Base-by-base conservation (phyloP, 1,139 yeast genomes). In the Saccharomycopsis hybrid region DNA sequence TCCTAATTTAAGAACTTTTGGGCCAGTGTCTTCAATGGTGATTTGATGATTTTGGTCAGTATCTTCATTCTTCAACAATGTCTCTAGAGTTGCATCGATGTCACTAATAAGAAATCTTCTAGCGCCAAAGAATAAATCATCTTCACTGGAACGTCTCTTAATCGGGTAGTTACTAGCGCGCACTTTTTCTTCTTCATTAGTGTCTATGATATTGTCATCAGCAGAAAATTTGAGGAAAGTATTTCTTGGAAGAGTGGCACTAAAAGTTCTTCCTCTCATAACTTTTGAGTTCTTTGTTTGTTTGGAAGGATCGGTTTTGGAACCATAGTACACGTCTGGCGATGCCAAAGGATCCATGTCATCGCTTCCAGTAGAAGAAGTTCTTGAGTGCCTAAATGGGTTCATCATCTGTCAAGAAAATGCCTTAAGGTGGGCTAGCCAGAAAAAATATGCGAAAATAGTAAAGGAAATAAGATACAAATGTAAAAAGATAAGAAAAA, bases 1-100 rank as follows among this genome's bases (percentile, higher is more conserved):
- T 4, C 96, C 96, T 41, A 89, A 71, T 57, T 80, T 75, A 56
- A 88, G 70, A 13, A 85, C 94, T 62, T 89, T 89, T n/a, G 97
- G 96, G 0, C 97, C 97, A 2, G 80, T 76, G 64, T 89, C 97
- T 61, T 89, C 97, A 49, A 89, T 84, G 11, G 97, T 89, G 60
- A 90, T 90, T 65, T 90, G 97, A 64, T 69, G 81, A 65, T 90
- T 85, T 51, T 74, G 74, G 64, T 89, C 96, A 2, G 97, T 89
- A 63, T 90, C 97, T 64, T 90, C 97, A 56, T 76, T 80, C 33
- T 73, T 76, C 55, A 90, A 70, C 50, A 90, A 71, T 57, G 85
- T 83, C 29, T 77, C 69, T 53, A 89, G 70, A 1, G 97, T 87
- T 32, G 74, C 65, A 59, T 87, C 86, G 35, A 90, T 85, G 63